Evolutionary conservation across 148 eudicot species (phyloP).

Genomic region (Euryodendron excelsum): DNA sequence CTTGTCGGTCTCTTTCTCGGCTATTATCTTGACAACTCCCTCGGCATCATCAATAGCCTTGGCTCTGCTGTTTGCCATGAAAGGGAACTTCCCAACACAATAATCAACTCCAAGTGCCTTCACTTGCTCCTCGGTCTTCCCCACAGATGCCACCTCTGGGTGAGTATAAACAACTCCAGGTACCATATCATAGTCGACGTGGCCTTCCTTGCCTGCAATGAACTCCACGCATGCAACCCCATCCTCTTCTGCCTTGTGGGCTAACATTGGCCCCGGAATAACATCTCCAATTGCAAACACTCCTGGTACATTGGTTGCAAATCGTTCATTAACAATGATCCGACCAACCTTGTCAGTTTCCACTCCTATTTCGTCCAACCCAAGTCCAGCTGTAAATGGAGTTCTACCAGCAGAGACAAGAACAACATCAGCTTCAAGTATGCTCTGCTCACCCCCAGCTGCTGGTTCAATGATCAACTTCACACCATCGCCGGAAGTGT

Average conservation of each 20-base stretch:
- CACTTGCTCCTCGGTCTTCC: slow-evolving; percentile 96
- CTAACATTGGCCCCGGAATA: slow-evolving; percentile 97
- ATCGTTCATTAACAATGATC: slow-evolving; percentile 59
- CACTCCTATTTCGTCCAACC: slow-evolving; percentile 75
- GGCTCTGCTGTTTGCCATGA: slow-evolving; percentile 92
- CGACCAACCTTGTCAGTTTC: slow-evolving; percentile 80
- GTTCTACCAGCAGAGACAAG: slow-evolving; percentile 85
- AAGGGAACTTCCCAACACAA: slow-evolving; percentile 84
- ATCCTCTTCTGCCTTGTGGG: slow-evolving; percentile 98
- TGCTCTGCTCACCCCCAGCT: slow-evolving; percentile 79
- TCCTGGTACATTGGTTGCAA: slow-evolving; percentile 71
- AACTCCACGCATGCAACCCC: slow-evolving; percentile 93
- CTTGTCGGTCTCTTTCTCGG: slow-evolving; percentile 87
- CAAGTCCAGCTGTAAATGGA: slow-evolving; percentile 81
- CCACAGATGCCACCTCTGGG: slow-evolving; percentile 92
- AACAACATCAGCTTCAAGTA: slow-evolving; percentile 85
- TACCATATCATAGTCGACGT: slow-evolving; percentile 90
- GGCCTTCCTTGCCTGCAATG: slow-evolving; percentile 90
- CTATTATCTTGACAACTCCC: slow-evolving; percentile 81
- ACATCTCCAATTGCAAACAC: slow-evolving; percentile 90
- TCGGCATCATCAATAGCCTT: slow-evolving; percentile 98
- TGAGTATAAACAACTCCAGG: slow-evolving; percentile 93
- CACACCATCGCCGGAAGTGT: slow-evolving; percentile 55
- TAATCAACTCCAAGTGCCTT: slow-evolving; percentile 72
- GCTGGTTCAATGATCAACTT: slow-evolving; percentile 81